A percentile compares a stretch with the other conserved stretches of the same genome.
Evolutionary conservation across 2,329 filamentous ascomycete genomes (phyloP).

Genomic region (Erysiphe pisi): DNA sequence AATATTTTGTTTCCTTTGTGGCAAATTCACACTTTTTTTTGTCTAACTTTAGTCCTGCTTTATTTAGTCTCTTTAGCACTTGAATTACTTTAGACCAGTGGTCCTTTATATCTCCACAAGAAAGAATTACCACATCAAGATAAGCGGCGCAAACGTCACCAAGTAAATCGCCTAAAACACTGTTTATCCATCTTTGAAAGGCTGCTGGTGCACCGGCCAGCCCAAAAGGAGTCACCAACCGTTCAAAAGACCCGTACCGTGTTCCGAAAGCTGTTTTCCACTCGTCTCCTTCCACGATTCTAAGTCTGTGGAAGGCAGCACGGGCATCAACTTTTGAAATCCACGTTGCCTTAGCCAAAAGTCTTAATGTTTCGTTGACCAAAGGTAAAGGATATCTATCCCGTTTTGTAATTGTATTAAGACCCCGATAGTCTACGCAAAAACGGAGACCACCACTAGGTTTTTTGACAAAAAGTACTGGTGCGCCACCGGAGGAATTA

Average conservation of each 20-base stretch:
- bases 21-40: conserved; percentile 19
- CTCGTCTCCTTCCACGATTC: conserved; percentile 25
- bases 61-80: conserved; percentile 10
- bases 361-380: conserved; percentile 8
- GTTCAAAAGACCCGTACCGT: conserved; percentile 23
- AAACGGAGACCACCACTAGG: conserved; percentile 23
- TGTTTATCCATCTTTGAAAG: conserved; percentile 23
- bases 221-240: conserved; percentile 22
- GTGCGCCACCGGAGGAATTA: conserved; percentile 2
- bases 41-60: conserved; percentile 5
- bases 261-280: conserved; percentile 21
- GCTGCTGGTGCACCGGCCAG: conserved; percentile 7
- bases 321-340: conserved; percentile 12
- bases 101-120: background rate
- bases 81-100: background rate
- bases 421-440: conserved; percentile 28
- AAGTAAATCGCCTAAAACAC: conserved; percentile 1
- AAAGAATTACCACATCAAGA: conserved; percentile 26
- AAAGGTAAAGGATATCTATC: conserved; percentile 26
- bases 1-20: conserved; percentile 6
- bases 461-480: conserved; percentile 27
- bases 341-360: conserved; percentile 15
- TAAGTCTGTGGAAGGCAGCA: conserved; percentile 24
- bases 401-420: conserved; percentile 28
- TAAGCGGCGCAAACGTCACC: conserved; percentile 11